Evolutionary conservation across 352 stramenopile species (phyloP).

Genomic region (Plasmopara halstedii): DNA sequence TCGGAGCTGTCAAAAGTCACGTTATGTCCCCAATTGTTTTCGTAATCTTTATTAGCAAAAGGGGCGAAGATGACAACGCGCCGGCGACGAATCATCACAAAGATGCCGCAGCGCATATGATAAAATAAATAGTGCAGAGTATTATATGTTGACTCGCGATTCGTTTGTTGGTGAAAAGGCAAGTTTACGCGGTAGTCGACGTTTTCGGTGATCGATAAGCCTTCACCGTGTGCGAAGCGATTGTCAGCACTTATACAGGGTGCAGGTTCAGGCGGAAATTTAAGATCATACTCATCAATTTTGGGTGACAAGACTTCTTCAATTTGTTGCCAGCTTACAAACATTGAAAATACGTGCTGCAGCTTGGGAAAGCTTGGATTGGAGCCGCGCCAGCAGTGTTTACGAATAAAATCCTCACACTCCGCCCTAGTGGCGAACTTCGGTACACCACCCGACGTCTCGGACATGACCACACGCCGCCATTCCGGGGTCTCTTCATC

Average conservation of each 20-base stretch:
- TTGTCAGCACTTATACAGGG: slow-evolving; percentile 38
- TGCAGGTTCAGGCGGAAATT: slow-evolving; percentile 39
- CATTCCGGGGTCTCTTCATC: slow-evolving; percentile 82
- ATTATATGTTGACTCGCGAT: slow-evolving; percentile 86
- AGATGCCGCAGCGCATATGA: slow-evolving; percentile 98
- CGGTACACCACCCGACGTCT: slow-evolving; percentile 60
- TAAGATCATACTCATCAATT: slow-evolving; percentile 68
- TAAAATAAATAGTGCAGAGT: slow-evolving; percentile 97
- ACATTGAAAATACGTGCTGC: slow-evolving; percentile 89
- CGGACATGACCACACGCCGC: slow-evolving; percentile 57
- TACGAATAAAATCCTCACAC: slow-evolving; percentile 83
- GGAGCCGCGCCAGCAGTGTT: slow-evolving; percentile 78
- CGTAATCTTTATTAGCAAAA: slow-evolving; percentile 96
- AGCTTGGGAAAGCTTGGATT: slow-evolving; percentile 88
- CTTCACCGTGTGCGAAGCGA: slow-evolving; percentile 55
- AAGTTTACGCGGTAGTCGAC: slow-evolving; percentile 86
- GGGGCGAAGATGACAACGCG: slow-evolving; percentile 95
- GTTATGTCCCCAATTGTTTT: slow-evolving; percentile 93
- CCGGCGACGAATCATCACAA: slow-evolving; percentile 96
- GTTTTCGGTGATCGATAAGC: slow-evolving; percentile 37
- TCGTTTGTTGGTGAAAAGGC: slow-evolving; percentile 88
- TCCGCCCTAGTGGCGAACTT: slow-evolving; percentile 86
- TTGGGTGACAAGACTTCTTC: slow-evolving; percentile 65
- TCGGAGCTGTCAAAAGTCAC: slow-evolving; percentile 89
- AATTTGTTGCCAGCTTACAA: slow-evolving; percentile 86